Evolutionary conservation across 768 basidiomycete species (phyloP), one percentile per base, ranked within the genome.

Genomic region (Russula olivacea): DNA sequence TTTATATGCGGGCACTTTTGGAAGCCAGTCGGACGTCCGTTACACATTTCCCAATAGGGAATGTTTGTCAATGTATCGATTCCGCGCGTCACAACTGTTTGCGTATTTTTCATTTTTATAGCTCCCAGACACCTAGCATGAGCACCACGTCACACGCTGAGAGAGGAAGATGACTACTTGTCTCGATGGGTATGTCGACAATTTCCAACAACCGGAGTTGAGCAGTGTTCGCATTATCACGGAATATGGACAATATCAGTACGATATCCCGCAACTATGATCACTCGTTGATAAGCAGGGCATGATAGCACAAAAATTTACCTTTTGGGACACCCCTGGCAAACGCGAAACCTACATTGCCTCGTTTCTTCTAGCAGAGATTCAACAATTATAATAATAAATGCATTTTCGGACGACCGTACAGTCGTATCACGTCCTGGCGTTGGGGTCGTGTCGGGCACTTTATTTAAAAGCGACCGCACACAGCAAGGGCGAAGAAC

Each of bases 131-230:
- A 21, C 63, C 1, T 38, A 43, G 50, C 54, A 62, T 32, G 41
- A 38, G 9, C 48, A 54, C 5, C 48, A n/a, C 4, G 30, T 30
- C 49, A 63, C 55, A 2, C 60, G 54, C 10, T 11, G n/a, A n/a
- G 23, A 65, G n/a, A 58, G 49, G 36, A 63, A 52, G 41, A 62
- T 7, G 49, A 32, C 47, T 3, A 30, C 32, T 19, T 25, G 43
- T 8, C 54, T 62, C 3, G 64, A 62, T 12, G 64, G 61, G 1
- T 0, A 28, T 2, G 2, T 62, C 4, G 64, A 57, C 36, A 65
- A 63, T 30, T 63, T 65, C 21, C 61, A 57, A 32, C 21, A 55
- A 11, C 43, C 64, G 12, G 43, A 53, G 25, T 21, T 65, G 25
- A 65, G 55, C 40, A 58, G 64, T 32, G 51, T 65, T n/a, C n/a